Conservation (phyloP, 2,329 filamentous ascomycete species). For the Exophiala sp. region DNA sequence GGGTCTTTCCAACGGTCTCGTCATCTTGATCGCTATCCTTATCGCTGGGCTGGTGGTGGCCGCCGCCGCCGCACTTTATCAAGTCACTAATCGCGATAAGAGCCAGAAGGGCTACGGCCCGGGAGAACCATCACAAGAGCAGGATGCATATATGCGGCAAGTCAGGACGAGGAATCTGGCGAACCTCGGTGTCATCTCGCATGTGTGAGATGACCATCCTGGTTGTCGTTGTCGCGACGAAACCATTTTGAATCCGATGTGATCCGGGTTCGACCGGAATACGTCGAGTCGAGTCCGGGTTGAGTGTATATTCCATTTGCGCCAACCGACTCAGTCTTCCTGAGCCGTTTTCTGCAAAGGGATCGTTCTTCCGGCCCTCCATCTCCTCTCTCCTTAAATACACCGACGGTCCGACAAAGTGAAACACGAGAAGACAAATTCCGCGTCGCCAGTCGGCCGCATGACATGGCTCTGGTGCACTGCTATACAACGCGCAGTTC, state of each 20-base stretch:
- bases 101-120: slow-evolving; percentile 2
- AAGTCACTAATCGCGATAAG: slow-evolving; percentile 4
- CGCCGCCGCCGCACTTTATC: slow-evolving; percentile 13
- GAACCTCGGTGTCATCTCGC: background rate
- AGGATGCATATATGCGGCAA: slow-evolving; percentile 15
- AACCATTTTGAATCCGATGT: background rate
- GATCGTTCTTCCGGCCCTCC: too few species aligned
- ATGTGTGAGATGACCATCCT: background rate
- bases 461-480: too few species aligned
- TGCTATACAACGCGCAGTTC: too few species aligned
- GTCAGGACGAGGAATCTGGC: slow-evolving; percentile 14
- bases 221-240: background rate
- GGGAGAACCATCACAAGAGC: slow-evolving; percentile 5
- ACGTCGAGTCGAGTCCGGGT: background rate
- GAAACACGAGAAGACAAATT: too few species aligned
- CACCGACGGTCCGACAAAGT: too few species aligned
- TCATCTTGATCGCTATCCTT: slow-evolving; percentile 15
- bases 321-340: too few species aligned
- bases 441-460: too few species aligned
- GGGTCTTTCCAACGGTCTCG: slow-evolving; percentile 13
- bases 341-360: too few species aligned
- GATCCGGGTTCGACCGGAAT: background rate
- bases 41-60: slow-evolving; percentile 14
- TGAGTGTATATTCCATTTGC: too few species aligned
- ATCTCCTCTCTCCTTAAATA: too few species aligned